Conservation (phyloP, 2,329 filamentous ascomycete genomes). For the Teratosphaeria zuluensis region DNA sequence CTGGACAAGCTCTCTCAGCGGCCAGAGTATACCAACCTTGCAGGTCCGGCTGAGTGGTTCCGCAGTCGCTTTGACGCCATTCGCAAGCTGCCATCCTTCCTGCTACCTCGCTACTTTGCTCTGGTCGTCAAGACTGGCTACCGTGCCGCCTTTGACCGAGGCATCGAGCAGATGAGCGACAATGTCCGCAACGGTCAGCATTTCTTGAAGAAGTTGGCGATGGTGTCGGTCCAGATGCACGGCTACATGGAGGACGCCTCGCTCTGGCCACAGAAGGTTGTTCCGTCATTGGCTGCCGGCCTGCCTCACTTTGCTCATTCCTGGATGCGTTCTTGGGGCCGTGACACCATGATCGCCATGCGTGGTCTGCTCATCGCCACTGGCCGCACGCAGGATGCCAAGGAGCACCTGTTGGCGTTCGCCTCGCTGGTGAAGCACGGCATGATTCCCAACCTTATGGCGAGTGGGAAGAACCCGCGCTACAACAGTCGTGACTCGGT, state of each 20-base stretch:
- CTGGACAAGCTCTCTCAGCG: constrained; percentile 59
- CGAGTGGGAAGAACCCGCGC: constrained; percentile 72
- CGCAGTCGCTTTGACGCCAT: constrained; percentile 78
- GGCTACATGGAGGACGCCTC: constrained; percentile 85
- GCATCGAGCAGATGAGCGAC: constrained; percentile 66
- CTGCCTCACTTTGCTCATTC: constrained; percentile 87
- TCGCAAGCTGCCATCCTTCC: constrained; percentile 73
- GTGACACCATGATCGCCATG: constrained; percentile 92
- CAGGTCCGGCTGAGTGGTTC: constrained; percentile 65
- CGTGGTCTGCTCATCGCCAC: constrained; percentile 87
- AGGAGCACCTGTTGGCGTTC: constrained; percentile 89
- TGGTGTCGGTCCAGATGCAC: constrained; percentile 87
- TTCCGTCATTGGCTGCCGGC: constrained; percentile 82
- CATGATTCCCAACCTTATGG: constrained; percentile 91
- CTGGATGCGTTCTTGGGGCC: constrained; percentile 95
- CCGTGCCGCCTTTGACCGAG: constrained; percentile 67
- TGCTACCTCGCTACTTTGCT: constrained; percentile 88
- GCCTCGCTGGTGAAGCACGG: constrained; percentile 95
- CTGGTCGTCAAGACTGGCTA: constrained; percentile 82
- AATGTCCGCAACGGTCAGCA: constrained; percentile 73
- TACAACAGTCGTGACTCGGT: constrained; percentile 96
- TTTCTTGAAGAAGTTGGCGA: constrained; percentile 78
- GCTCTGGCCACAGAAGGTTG: constrained; percentile 72
- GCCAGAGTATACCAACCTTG: constrained; percentile 50
- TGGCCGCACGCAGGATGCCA: constrained; percentile 77